Base-by-base conservation (phyloP, 2,329 filamentous ascomycete species). In the Stachybotrys chartarum region DNA sequence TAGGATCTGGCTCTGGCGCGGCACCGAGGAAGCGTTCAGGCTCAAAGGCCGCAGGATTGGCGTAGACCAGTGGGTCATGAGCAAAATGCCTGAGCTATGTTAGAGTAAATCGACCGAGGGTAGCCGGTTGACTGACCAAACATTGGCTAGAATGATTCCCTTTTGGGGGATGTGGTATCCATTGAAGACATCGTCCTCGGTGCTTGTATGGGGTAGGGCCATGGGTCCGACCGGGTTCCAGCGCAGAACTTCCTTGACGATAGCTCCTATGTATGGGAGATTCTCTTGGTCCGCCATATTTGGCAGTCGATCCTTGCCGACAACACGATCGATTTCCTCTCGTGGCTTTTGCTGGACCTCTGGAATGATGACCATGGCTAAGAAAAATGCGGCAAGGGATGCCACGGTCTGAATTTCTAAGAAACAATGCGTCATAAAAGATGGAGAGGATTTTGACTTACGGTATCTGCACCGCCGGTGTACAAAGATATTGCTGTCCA, bases 171-270 rank as follows among this genome's bases (percentile, higher is more conserved):
- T 66, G 0, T 59, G 52, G 31, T 65, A 64, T 0, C 61, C 61
- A 10, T 60, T 59, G 17, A 50, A 64, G 0, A 63, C 12, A 17
- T 63, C 59, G 8, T 68, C 65, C 3, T 62, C 63, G 0, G 65
- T 65, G 7, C 74, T 72, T 3, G 66, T 65, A 50, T 75, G 69
- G 3, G 71, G 67, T 1, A 80, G 65, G 0, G 66, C 61, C 55
- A 74, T 63, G 1, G 71, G 69, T 0, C 62, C 63, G 3, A 68
- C 59, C 1, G 66, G 65, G 48, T 61, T 58, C 64, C 63, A 70
- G 1, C 68, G 53, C 7, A 63, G 39, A 6, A 59, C 55, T 35
- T 70, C 67, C n/a, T 69, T 69, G 0, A 69, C 58, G 3, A 63
- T 46, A 1, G 64, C 64, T 12, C 68, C 54, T 10, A 68, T 48